Conservation (phyloP, 1,284 basidiomycete genomes). For the Ganoderma lingzhi region DNA sequence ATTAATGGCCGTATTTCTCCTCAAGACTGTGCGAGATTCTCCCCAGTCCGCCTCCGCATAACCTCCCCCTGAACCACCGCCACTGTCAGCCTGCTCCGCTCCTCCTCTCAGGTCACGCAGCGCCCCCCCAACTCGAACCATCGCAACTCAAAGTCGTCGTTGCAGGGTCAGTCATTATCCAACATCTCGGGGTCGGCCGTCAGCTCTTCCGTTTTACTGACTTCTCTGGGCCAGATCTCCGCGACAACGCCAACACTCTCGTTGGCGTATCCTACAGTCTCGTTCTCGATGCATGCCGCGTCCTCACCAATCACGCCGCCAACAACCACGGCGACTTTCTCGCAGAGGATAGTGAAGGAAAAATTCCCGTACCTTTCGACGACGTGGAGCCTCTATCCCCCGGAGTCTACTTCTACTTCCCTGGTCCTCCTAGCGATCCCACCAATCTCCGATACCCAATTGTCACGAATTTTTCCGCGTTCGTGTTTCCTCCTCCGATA, state of each 20-base stretch:
- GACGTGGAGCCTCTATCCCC: not conserved
- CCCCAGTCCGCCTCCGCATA: too few species aligned
- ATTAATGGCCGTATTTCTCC: too few species aligned
- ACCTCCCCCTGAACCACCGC: too few species aligned
- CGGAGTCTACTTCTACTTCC: not conserved
- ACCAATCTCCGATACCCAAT: not conserved
- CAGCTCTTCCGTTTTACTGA: not conserved
- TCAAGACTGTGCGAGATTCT: too few species aligned
- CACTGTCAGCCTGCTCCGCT: too few species aligned
- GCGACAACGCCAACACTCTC: not conserved
- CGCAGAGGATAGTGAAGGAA: not conserved
- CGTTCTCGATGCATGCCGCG: not conserved
- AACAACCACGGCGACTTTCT: not conserved
- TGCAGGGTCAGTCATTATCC: not conserved
- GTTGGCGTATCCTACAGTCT: not conserved
- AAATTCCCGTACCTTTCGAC: not conserved
- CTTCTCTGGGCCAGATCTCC: not conserved
- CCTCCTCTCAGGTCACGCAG: too few species aligned
- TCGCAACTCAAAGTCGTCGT: not conserved
- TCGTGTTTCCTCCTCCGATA: not conserved
- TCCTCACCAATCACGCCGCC: not conserved
- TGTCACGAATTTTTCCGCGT: not conserved
- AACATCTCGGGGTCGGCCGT: not conserved
- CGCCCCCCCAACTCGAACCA: not conserved
- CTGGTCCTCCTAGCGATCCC: not conserved